phyloP scores from a whole-genome alignment of 2,329 filamentous ascomycete species.

The Lecanicillium sp. region DNA sequence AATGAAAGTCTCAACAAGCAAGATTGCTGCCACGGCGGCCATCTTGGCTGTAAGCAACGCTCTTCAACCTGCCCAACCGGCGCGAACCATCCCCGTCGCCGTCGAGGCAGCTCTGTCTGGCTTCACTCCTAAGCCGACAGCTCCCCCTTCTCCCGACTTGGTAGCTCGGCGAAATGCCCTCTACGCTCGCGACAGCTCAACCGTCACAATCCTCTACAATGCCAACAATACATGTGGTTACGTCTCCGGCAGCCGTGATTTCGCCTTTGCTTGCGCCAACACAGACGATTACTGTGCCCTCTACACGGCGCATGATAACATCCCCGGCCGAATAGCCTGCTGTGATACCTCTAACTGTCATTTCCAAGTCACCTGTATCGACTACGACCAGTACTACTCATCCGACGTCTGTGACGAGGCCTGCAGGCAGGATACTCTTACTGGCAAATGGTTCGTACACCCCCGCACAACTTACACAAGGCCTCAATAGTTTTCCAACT shows the following conservation, averaged over 20 bases:
- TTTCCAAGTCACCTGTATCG: conserved; percentile 28
- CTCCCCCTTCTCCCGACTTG: conserved; percentile 19
- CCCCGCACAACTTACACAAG: background rate
- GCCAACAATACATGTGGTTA: conserved; percentile 45
- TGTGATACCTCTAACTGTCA: conserved; percentile 26
- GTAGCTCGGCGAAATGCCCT: conserved; percentile 22
- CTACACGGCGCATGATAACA: conserved; percentile 20
- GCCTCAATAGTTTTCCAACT: conserved; percentile 8
- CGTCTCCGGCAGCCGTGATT: conserved; percentile 30
- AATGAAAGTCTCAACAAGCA: too few relatives aligned
- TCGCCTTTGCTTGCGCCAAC: conserved; percentile 29
- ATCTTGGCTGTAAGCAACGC: conserved; percentile 2
- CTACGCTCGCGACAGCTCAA: conserved; percentile 16
- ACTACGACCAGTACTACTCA: conserved; percentile 24
- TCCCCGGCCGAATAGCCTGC: conserved; percentile 32
- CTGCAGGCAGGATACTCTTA: conserved; percentile 31
- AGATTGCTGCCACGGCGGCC: background rate
- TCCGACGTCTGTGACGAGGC: conserved; percentile 29
- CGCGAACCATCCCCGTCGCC: conserved; percentile 4
- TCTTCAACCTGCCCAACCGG: background rate
- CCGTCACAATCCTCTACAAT: conserved; percentile 32
- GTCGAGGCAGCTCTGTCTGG: conserved; percentile 4
- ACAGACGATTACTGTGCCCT: conserved; percentile 29
- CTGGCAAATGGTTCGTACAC: conserved; percentile 37
- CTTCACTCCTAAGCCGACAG: conserved; percentile 5